A percentile compares a stretch with the other conserved stretches of the same genome.
Conservation (phyloP, 352 stramenopile genomes). For the Globisporangium rhizosaccharum region DNA sequence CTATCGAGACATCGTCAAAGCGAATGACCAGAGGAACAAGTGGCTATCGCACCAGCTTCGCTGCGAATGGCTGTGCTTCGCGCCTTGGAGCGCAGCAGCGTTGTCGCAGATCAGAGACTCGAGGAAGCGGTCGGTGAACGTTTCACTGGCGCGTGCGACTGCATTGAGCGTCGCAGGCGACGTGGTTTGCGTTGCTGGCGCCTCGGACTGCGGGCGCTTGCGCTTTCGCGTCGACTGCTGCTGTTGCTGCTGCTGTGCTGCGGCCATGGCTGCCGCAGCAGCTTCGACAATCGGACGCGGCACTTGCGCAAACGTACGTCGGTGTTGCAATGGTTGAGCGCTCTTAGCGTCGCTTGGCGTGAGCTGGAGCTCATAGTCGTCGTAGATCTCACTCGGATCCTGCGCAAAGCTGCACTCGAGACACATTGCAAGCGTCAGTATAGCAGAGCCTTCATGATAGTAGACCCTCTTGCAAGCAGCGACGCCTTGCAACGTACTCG, state of each 20-base stretch:
- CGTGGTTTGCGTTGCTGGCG: neutral
- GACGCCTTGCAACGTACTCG: slow-evolving; percentile 29
- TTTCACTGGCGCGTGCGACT: slow-evolving; percentile 22
- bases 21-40: too few species aligned
- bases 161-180: slow-evolving; percentile 21
- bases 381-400: slow-evolving; percentile 36
- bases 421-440: neutral
- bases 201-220: slow-evolving; percentile 17
- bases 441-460: neutral
- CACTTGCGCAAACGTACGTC: slow-evolving; percentile 35
- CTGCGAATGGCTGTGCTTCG: slow-evolving; percentile 27
- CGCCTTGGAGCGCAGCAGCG: slow-evolving; percentile 37
- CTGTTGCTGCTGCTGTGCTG: neutral
- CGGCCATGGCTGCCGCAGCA: slow-evolving; percentile 20
- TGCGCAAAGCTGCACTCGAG: slow-evolving; percentile 34
- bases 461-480: neutral
- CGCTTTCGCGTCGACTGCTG: slow-evolving; percentile 27
- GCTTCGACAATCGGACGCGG: slow-evolving; percentile 34
- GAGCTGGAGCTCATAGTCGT: slow-evolving; percentile 36
- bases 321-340: neutral
- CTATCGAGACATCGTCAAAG: neutral
- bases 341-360: neutral
- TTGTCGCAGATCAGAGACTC: slow-evolving; percentile 43
- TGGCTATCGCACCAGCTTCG: slow-evolving; percentile 31
- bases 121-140: slow-evolving; percentile 39